phyloP scores from a whole-genome alignment of 176 grass and related monocot species.

The Musa schizocarpa region DNA sequence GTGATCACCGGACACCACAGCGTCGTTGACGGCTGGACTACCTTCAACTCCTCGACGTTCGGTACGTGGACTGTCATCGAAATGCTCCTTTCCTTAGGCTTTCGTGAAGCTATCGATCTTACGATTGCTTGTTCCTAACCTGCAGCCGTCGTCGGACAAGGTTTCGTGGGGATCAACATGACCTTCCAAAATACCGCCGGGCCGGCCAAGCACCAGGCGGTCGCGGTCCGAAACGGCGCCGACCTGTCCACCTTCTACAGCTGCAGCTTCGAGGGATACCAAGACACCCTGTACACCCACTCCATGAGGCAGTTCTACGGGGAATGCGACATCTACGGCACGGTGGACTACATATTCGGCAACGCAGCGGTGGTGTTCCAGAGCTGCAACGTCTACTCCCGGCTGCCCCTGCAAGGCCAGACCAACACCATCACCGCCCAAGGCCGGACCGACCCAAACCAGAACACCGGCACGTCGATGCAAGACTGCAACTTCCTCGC shows the following conservation, averaged over 20 bases:
- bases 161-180: neutral
- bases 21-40: neutral
- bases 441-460: conserved; percentile 1
- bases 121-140: neutral
- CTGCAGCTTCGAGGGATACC: neutral
- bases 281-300: conserved; percentile 6
- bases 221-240: neutral
- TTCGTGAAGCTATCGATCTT: neutral
- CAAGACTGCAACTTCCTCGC: neutral
- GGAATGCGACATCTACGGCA: neutral
- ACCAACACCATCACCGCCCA: conserved; percentile 1
- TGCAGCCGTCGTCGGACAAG: conserved; percentile 1
- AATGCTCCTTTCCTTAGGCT: neutral
- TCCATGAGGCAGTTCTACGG: conserved; percentile 4
- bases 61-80: neutral
- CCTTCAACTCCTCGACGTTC: neutral
- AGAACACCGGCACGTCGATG: conserved; percentile 3
- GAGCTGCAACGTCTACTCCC: neutral
- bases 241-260: conserved; percentile 6
- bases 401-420: neutral
- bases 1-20: neutral
- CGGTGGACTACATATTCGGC: conserved; percentile 5
- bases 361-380: conserved; percentile 3
- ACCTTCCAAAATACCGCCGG: conserved; percentile 1
- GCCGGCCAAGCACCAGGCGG: conserved; percentile 5